Conservation (phyloP, 129 eudicot genomes). For the Deinandra increscens region DNA sequence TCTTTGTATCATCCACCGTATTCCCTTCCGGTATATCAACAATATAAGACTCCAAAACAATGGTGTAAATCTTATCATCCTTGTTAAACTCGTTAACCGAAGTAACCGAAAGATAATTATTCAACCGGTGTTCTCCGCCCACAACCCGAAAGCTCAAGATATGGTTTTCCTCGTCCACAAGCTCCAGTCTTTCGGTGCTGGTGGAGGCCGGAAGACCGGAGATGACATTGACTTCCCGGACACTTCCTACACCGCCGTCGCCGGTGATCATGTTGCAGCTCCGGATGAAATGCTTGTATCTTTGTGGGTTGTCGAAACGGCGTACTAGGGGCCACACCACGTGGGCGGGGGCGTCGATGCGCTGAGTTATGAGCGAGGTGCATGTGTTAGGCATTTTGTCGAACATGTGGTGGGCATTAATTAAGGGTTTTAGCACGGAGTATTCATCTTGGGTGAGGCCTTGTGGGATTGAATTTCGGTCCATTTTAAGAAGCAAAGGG, state of each 20-base stretch:
- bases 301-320: constrained; percentile 83
- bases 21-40: constrained; percentile 94
- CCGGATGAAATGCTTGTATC: constrained; percentile 93
- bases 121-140: constrained; percentile 84
- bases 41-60: constrained; percentile 78
- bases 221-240: constrained; percentile 78
- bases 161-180: constrained; percentile 65
- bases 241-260: constrained; percentile 69
- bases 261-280: constrained; percentile 65
- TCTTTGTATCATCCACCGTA: constrained; percentile 79
- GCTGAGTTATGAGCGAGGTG: constrained; percentile 85
- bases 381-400: constrained; percentile 67
- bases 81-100: constrained; percentile 71
- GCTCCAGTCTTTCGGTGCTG: constrained; percentile 77
- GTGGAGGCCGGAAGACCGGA: constrained; percentile 96
- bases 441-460: constrained; percentile 63
- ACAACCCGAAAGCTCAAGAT: constrained; percentile 77
- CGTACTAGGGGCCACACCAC: constrained; percentile 84
- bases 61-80: constrained; percentile 48
- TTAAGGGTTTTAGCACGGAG: constrained; percentile 50
- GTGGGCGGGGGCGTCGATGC: constrained; percentile 75
- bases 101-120: constrained; percentile 76
- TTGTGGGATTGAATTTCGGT: constrained; percentile 39
- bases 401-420: constrained; percentile 66
- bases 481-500: constrained; percentile 28